Conservation (phyloP, 352 stramenopile species). For the Phytophthora pini region DNA sequence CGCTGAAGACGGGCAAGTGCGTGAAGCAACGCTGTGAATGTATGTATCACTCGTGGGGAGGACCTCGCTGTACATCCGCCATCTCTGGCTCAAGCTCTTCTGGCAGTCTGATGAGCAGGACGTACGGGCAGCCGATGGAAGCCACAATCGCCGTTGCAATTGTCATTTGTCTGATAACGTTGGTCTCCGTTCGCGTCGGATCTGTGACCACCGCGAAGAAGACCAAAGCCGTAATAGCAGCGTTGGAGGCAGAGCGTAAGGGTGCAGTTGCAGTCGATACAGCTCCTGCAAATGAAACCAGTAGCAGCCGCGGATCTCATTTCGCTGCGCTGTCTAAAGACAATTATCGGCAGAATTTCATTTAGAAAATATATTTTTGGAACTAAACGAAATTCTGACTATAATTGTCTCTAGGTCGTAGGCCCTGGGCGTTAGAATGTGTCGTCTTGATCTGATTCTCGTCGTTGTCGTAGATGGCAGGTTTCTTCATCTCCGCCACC, state of each 20-base stretch:
- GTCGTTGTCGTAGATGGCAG: constrained; percentile 1
- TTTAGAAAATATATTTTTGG: background rate
- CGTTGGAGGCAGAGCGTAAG: constrained; percentile 15
- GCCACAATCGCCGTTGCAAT: constrained; percentile 32
- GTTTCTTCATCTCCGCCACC: constrained; percentile 22
- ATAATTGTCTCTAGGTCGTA: constrained; percentile 33
- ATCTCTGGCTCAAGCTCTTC: constrained; percentile 20
- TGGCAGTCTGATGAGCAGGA: constrained; percentile 27
- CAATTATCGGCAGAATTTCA: constrained; percentile 33
- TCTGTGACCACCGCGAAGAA: constrained; percentile 14
- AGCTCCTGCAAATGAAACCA: constrained; percentile 7
- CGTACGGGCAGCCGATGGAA: constrained; percentile 56
- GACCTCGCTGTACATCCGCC: constrained; percentile 62
- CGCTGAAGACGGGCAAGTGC: constrained; percentile 52
- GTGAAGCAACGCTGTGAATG: constrained; percentile 56
- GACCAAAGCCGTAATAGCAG: constrained; percentile 25
- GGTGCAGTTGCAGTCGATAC: constrained; percentile 5
- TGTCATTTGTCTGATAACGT: constrained; percentile 14
- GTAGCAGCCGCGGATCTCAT: constrained; percentile 8
- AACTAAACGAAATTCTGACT: constrained; percentile 37
- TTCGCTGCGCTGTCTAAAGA: constrained; percentile 16
- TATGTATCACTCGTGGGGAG: constrained; percentile 50
- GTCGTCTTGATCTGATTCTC: constrained; percentile 10
- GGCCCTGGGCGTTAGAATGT: constrained; percentile 4
- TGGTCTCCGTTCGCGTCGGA: constrained; percentile 18